Conservation (phyloP, 2,329 filamentous ascomycete species). For the Zasmidium citrigriseum region DNA sequence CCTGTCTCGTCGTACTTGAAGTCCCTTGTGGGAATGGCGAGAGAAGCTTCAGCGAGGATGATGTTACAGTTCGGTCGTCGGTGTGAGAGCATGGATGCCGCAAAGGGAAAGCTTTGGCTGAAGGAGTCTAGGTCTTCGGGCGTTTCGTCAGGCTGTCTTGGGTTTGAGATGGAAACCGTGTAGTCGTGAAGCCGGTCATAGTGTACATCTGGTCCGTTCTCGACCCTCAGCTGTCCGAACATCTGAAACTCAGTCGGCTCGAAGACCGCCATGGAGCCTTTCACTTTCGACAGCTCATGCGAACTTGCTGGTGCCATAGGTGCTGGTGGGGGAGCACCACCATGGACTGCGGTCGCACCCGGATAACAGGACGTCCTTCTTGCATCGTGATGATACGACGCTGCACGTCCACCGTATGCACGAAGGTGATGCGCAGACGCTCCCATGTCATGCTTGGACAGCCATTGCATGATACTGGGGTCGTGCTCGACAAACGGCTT, state of each 20-base stretch:
- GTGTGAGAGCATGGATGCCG: slow-evolving; percentile 28
- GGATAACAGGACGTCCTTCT: slow-evolving; percentile 26
- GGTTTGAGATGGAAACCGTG: slow-evolving; percentile 35
- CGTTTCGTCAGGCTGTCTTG: slow-evolving; percentile 32
- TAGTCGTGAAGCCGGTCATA: slow-evolving; percentile 40
- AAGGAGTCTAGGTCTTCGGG: slow-evolving; percentile 24
- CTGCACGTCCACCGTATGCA: slow-evolving; percentile 12
- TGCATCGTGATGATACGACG: background rate
- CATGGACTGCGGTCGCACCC: background rate
- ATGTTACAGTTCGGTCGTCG: slow-evolving; percentile 37
- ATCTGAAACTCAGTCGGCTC: slow-evolving; percentile 41
- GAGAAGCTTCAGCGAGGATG: slow-evolving; percentile 43
- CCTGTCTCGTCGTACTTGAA: slow-evolving; percentile 37
- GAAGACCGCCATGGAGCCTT: slow-evolving; percentile 27
- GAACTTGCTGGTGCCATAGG: slow-evolving; percentile 4
- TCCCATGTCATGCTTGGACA: slow-evolving; percentile 40
- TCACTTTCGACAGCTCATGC: slow-evolving; percentile 19
- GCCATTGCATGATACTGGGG: slow-evolving; percentile 48
- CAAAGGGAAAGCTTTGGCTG: slow-evolving; percentile 33
- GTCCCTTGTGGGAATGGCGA: slow-evolving; percentile 43
- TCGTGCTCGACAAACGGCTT: slow-evolving; percentile 57
- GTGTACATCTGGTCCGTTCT: slow-evolving; percentile 25
- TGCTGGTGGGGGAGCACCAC: background rate
- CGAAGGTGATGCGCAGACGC: slow-evolving; percentile 5
- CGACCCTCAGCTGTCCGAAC: slow-evolving; percentile 39